Evolutionary conservation across 139 green algal genomes (phyloP).

Genomic region (Chlamydomonas asymmetrica): DNA sequence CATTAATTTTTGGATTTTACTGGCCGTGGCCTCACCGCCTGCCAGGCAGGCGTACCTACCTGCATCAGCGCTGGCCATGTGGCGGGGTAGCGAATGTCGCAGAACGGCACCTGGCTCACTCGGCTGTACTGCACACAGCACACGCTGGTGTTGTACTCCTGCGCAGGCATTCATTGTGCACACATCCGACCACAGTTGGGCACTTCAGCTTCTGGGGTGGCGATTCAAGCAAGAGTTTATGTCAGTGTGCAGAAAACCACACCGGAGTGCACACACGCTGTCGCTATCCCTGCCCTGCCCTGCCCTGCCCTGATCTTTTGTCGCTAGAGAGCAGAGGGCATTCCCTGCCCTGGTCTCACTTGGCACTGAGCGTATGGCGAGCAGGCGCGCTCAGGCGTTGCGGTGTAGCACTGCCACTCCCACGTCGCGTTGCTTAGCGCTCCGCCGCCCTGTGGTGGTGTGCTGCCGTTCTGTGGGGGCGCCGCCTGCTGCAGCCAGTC

Average conservation of each 20-base stretch:
- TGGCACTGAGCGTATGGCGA: conserved; percentile 63
- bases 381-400: conserved; percentile 48
- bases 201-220: too few relatives aligned
- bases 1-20: too few relatives aligned
- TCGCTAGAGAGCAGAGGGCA: too few relatives aligned
- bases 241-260: neutral
- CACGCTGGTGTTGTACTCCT: conserved; percentile 41
- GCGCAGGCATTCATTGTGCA: too few relatives aligned
- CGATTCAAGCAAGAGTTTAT: neutral
- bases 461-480: too few relatives aligned
- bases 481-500: conserved; percentile 47
- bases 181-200: too few relatives aligned
- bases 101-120: conserved; percentile 56
- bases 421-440: neutral
- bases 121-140: conserved; percentile 62
- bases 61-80: conserved; percentile 62
- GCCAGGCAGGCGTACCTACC: conserved; percentile 11
- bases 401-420: conserved; percentile 51
- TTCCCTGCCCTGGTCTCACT: conserved; percentile 3
- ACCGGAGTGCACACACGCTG: too few relatives aligned
- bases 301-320: too few relatives aligned
- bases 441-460: neutral
- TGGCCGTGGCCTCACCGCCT: too few relatives aligned
- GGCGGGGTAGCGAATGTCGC: conserved; percentile 47
- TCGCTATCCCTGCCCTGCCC: too few relatives aligned